A percentile compares a stretch with the other conserved stretches of the same genome.
phyloP scores from a whole-genome alignment of 164 flowering plant species.

The Sextonia rubra region DNA sequence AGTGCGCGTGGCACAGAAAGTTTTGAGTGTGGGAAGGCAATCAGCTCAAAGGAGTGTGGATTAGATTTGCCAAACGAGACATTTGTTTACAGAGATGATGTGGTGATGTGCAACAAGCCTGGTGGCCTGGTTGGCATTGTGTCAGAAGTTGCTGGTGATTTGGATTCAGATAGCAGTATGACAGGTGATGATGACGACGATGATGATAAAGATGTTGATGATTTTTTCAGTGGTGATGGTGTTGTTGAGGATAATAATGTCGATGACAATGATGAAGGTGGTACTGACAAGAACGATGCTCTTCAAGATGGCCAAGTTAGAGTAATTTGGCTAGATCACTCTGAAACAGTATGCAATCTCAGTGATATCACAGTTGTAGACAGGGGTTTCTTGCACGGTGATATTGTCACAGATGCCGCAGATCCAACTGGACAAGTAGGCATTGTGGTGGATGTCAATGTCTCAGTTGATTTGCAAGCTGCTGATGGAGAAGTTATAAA shows the following conservation, averaged over 20 bases:
- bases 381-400: conserved; percentile 90
- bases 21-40: conserved; percentile 18
- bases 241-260: conserved; percentile 10
- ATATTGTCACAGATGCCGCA: conserved; percentile 74
- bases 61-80: conserved; percentile 24
- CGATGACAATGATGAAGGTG: conserved; percentile 16
- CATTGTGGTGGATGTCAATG: conserved; percentile 73
- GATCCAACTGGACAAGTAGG: conserved; percentile 92
- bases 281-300: conserved; percentile 26
- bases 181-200: conserved; percentile 14
- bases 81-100: conserved; percentile 67
- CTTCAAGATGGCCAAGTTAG: conserved; percentile 73
- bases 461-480: conserved; percentile 65
- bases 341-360: conserved; percentile 48
- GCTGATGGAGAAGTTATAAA: conserved; percentile 48
- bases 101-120: conserved; percentile 48
- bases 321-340: conserved; percentile 78
- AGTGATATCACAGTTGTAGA: conserved; percentile 64
- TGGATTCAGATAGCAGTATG: conserved; percentile 38
- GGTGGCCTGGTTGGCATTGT: conserved; percentile 35
- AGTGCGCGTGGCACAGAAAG: conserved; percentile 9
- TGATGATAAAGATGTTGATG: conserved; percentile 21
- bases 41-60: conserved; percentile 15
- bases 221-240: conserved; percentile 16
- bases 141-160: conserved; percentile 47